A percentile compares a stretch with the other conserved stretches of the same genome.
Evolutionary conservation across 2,329 filamentous ascomycete species (phyloP).

Genomic region (Stagonosporopsis tanaceti): DNA sequence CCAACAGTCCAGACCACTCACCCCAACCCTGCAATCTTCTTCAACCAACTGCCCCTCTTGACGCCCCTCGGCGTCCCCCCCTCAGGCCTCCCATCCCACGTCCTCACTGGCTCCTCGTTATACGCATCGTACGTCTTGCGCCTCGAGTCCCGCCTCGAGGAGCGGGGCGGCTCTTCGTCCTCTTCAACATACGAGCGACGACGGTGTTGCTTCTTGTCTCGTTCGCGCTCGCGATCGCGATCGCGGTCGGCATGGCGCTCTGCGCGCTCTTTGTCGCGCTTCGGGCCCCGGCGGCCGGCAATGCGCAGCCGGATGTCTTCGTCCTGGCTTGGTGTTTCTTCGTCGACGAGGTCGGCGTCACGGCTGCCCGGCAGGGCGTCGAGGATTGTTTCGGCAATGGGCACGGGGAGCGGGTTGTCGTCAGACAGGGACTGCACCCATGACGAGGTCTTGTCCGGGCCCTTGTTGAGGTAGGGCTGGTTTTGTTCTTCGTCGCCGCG

Average conservation of each 20-base stretch:
- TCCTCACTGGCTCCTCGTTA: slow-evolving; percentile 45
- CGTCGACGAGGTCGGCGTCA: slow-evolving; percentile 40
- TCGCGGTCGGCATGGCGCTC: slow-evolving; percentile 35
- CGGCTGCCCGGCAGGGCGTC: slow-evolving; percentile 46
- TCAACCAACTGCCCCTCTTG: slow-evolving; percentile 57
- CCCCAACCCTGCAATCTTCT: slow-evolving; percentile 52
- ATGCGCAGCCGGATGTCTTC: slow-evolving; percentile 51
- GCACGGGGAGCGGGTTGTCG: slow-evolving; percentile 57
- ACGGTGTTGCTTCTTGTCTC: slow-evolving; percentile 40
- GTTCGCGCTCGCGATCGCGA: slow-evolving; percentile 29
- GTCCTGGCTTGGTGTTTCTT: slow-evolving; percentile 49
- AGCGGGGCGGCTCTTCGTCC: slow-evolving; percentile 20
- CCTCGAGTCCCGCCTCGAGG: slow-evolving; percentile 37
- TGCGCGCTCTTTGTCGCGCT: slow-evolving; percentile 41
- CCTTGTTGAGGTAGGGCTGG: slow-evolving; percentile 46
- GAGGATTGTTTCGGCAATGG: slow-evolving; percentile 56
- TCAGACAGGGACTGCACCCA: slow-evolving; percentile 59
- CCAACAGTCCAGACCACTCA: neutral
- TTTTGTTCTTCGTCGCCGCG: slow-evolving; percentile 42
- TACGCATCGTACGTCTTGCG: slow-evolving; percentile 39
- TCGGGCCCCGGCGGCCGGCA: slow-evolving; percentile 38
- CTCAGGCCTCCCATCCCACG: slow-evolving; percentile 53
- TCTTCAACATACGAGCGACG: slow-evolving; percentile 33
- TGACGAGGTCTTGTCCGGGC: slow-evolving; percentile 58
- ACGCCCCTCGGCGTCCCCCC: slow-evolving; percentile 34